Percentiles rank a stretch among this genome's conserved stretches.
Conservation (phyloP, 805 yeast genomes). For the Candida parachauliodes region DNA sequence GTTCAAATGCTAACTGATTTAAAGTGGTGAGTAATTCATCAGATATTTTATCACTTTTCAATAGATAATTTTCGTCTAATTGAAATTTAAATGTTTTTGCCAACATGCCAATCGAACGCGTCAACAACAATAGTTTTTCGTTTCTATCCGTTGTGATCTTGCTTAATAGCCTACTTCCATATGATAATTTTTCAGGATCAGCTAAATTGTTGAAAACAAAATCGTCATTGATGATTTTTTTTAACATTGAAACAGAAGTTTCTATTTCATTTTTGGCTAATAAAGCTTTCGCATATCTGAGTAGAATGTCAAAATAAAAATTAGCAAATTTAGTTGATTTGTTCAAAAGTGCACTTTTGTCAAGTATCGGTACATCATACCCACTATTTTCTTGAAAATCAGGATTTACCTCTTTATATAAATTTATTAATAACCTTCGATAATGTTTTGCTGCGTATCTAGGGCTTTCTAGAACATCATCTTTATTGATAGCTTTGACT, state of each 20-base stretch:
- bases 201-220: slow-evolving; percentile 35
- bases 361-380: slow-evolving; percentile 34
- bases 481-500: slow-evolving; percentile 42
- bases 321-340: slow-evolving; percentile 33
- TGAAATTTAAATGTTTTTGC: slow-evolving; percentile 22
- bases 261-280: slow-evolving; percentile 38
- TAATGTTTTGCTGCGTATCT: slow-evolving; percentile 42
- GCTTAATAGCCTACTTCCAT: slow-evolving; percentile 35
- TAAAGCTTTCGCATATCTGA: slow-evolving; percentile 38
- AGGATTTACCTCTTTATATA: slow-evolving; percentile 27
- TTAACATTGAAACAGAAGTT: slow-evolving; percentile 25
- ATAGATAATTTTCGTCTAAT: slow-evolving; percentile 21
- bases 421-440: slow-evolving; percentile 31
- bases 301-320: slow-evolving; percentile 40
- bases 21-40: slow-evolving; percentile 35
- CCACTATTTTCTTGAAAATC: slow-evolving; percentile 19
- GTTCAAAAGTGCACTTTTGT: slow-evolving; percentile 25
- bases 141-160: slow-evolving; percentile 18
- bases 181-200: slow-evolving; percentile 38
- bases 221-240: slow-evolving; percentile 31
- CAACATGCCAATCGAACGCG: slow-evolving; percentile 32
- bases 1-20: slow-evolving; percentile 30
- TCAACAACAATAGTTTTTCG: slow-evolving; percentile 23
- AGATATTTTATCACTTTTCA: slow-evolving; percentile 27
- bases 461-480: slow-evolving; percentile 40